Evolutionary conservation across 148 eudicot genomes (phyloP).

Genomic region (Chenopodium quinoa): DNA sequence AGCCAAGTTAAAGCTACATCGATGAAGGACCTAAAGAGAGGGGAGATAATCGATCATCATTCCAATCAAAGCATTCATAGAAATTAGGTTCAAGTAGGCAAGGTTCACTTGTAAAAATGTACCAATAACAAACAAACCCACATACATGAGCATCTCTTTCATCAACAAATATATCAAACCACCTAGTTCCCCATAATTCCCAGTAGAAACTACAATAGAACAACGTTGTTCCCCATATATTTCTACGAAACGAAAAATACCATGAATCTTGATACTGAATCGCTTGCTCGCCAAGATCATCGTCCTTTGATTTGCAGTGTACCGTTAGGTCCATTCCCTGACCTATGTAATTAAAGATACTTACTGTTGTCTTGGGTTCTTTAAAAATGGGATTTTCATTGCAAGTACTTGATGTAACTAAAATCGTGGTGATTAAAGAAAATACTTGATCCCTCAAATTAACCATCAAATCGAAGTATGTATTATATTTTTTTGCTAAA

Average conservation of each 20-base stretch:
- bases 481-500: too few species aligned
- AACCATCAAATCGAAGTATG: neutral
- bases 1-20: neutral
- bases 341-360: neutral
- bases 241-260: neutral
- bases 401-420: neutral
- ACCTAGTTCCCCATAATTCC: neutral
- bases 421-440: neutral
- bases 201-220: constrained; percentile 12
- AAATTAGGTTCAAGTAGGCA: neutral
- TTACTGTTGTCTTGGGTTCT: neutral
- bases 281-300: neutral
- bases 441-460: neutral
- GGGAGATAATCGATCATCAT: too few species aligned
- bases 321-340: neutral
- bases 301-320: neutral
- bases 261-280: neutral
- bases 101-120: too few species aligned
- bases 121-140: too few species aligned
- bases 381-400: neutral
- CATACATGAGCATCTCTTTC: neutral
- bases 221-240: neutral
- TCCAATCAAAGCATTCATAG: too few species aligned
- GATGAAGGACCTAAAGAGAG: neutral
- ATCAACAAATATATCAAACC: constrained; percentile 6